Base-by-base conservation (phyloP, 202 grass and related monocot species). In the Eragrostis tef region DNA sequence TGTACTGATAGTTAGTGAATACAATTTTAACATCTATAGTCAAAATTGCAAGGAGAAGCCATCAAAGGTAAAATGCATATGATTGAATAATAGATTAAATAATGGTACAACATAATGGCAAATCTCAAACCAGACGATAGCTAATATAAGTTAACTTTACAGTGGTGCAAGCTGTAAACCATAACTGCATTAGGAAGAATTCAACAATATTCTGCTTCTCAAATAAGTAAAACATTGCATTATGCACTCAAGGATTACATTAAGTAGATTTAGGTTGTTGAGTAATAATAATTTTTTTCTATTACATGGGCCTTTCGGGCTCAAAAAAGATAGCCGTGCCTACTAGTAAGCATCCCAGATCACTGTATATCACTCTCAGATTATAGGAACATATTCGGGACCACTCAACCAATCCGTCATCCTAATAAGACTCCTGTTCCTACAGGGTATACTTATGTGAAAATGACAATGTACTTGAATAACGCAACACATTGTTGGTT, bases 151-250 rank as follows among this genome's bases (percentile, higher is more conserved):
- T 11, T 71, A 46, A 59, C 15, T 70, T 56, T 43, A 57, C 36
- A 59, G 21, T 59, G 21, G 56, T n/a, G 49, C 2, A 70, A 48
- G 7, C 67, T 27, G 52, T 31, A 2, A 81, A 47, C 64, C 15
- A 80, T 29, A 75, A 49, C 47, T 17, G 79, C 14, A 66, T 10
- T 12, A 47, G 12, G 7, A 69, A 76, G 16, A 84, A 12, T 83
- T 83, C 41, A 56, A 51, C 56, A 74, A n/a, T 44, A 6, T 47
- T 75, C 46, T 58, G 1, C 29, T 75, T 29, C 16, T 29, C 31
- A 57, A 46, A 27, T 45, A 45, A 75, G 26, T n/a, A 15, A 39
- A 39, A 2, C 34, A 39, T 39, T 39, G 34, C 34, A 39, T 5
- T 39, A 39, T 39, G 34, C 2, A 39, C 34, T 39, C 34, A 39